Base-by-base conservation (phyloP, 106 monocot species). In the Hemerocallis citrina region DNA sequence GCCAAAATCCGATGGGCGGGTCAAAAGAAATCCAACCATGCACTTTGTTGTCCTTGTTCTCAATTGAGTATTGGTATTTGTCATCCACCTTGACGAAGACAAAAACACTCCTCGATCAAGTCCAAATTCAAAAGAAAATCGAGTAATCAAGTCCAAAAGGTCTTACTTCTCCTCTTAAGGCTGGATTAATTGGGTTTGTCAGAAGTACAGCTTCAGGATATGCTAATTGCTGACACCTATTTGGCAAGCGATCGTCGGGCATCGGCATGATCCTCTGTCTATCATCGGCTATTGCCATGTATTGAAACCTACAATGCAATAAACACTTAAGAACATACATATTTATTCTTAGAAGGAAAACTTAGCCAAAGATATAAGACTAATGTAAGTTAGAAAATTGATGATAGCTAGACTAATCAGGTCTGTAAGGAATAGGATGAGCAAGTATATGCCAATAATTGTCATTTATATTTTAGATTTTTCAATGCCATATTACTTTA, bases 21-120 rank as follows among this genome's bases (percentile, higher is more conserved):
- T 92, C 67, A 9, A 24, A 64, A 40, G 69, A 72, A 25, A 92
- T 85, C 92, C 92, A 93, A 32, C 92, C 88, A 67, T 93, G 92
- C 15, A 93, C 88, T 20, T 47, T 68, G 68, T 74, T 96, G 56
- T 90, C 81, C 69, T 84, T 75, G 59, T 96, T 67, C 2, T 96
- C 78, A 37, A 70, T 71, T 0, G 95, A 96, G 40, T 96, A 96
- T 56, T 96, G 95, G 31, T 90, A 96, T 57, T 96, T 96, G 61
- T 96, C 95, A 72, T 96, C 95, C 60, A 96, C 95, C 95, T 96
- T 34, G 19, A 14, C 1, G 39, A 29, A 20, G 31, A 73, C n/a
- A n/a, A n/a, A 58, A 35, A 30, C 43, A 72, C 42, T 52, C 39
- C 5, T 45, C 19, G 0, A 37, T 25, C 0, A 16, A 35, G 36